Conservation (phyloP, 495 filamentous ascomycete genomes). For the Penicillium nucicola region DNA sequence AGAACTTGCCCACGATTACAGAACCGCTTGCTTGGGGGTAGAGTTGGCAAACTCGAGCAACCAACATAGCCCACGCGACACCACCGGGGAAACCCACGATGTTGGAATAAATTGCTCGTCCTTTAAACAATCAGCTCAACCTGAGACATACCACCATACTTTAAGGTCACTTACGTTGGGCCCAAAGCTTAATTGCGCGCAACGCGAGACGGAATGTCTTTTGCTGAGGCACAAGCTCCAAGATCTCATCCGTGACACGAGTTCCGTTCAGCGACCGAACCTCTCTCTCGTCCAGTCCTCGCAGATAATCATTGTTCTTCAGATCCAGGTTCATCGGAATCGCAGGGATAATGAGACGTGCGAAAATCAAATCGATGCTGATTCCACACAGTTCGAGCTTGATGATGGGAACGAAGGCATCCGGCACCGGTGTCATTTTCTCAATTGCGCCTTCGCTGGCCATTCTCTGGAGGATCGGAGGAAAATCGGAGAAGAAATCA, state of each 20-base stretch:
- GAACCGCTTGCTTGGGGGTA: slow-evolving; percentile 89
- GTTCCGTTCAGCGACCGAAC: slow-evolving; percentile 90
- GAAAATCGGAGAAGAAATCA: slow-evolving; percentile 90
- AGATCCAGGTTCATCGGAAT: slow-evolving; percentile 71
- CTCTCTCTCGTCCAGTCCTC: slow-evolving; percentile 81
- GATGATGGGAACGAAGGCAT: slow-evolving; percentile 93
- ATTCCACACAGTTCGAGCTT: slow-evolving; percentile 88
- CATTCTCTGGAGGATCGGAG: slow-evolving; percentile 68
- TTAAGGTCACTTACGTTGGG: slow-evolving; percentile 58
- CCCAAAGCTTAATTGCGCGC: slow-evolving; percentile 93
- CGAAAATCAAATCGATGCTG: slow-evolving; percentile 93
- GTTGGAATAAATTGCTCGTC: slow-evolving; percentile 87
- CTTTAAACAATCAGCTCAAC: slow-evolving; percentile 27
- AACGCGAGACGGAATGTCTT: slow-evolving; percentile 85
- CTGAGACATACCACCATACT: no score
- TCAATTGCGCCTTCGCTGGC: slow-evolving; percentile 72
- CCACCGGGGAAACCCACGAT: slow-evolving; percentile 95
- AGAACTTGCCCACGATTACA: slow-evolving; percentile 87
- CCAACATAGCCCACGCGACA: slow-evolving; percentile 96
- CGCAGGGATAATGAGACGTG: slow-evolving; percentile 66
- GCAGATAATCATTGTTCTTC: slow-evolving; percentile 76
- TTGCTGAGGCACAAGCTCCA: slow-evolving; percentile 81
- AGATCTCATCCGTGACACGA: slow-evolving; percentile 86
- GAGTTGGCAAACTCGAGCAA: slow-evolving; percentile 93
- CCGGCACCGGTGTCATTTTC: slow-evolving; percentile 80